phyloP scores from a whole-genome alignment of 208 protist genomes.

The Leptomonas seymouri region DNA sequence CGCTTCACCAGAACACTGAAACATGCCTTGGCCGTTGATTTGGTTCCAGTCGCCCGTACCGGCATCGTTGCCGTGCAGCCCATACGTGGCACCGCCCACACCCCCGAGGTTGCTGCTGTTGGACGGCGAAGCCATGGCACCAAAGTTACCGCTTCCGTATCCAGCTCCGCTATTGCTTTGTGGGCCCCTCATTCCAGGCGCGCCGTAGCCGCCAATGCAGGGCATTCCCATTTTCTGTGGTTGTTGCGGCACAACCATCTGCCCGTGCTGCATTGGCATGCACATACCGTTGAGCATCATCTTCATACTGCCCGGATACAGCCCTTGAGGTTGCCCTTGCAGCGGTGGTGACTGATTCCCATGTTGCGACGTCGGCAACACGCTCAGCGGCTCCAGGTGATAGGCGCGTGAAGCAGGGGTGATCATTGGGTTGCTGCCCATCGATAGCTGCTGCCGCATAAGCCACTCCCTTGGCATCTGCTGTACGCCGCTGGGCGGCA shows the following conservation, averaged over 20 bases:
- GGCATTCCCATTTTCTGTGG: neutral
- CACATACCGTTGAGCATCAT: slow-evolving; percentile 22
- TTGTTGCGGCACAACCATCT: neutral
- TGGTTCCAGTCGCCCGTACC: slow-evolving; percentile 16
- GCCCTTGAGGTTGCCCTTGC: slow-evolving; percentile 6
- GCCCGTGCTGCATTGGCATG: slow-evolving; percentile 22
- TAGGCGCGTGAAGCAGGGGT: slow-evolving; percentile 27
- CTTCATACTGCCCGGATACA: slow-evolving; percentile 7
- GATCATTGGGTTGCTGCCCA: slow-evolving; percentile 23
- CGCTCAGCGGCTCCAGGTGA: slow-evolving; percentile 39
- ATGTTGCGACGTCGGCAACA: no score
- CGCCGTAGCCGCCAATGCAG: neutral
- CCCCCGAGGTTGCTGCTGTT: slow-evolving; percentile 2
- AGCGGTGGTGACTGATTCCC: no score
- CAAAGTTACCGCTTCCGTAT: neutral
- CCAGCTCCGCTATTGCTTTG: neutral
- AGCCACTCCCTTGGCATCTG: slow-evolving; percentile 31
- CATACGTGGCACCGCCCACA: neutral
- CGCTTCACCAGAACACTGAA: slow-evolving; percentile 16
- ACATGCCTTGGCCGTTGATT: slow-evolving; percentile 34
- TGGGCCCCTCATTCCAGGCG: neutral
- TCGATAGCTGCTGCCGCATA: slow-evolving; percentile 29
- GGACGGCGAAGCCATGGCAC: neutral
- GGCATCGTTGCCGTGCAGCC: neutral
- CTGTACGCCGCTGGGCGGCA: slow-evolving; percentile 19